These are phyloP conservation scores for Phytopythium helicoides DNA, from an alignment of 352 stramenopile species.

Conservation along the genomic window DNA sequence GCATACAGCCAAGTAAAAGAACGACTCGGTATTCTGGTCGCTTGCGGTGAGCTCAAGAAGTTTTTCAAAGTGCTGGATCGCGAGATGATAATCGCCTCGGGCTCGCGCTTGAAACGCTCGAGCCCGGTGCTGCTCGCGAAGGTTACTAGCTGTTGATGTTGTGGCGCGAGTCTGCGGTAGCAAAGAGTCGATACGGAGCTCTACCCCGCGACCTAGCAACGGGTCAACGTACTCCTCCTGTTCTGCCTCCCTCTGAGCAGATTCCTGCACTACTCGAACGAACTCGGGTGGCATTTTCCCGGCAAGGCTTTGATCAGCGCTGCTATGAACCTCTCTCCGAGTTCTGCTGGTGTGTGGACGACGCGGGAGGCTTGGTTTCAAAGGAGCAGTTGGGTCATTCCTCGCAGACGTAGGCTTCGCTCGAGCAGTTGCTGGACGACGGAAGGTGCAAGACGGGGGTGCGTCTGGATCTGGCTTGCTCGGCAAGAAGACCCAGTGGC, in stretches of 20 bases:
- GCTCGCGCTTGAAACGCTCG: conserved; percentile 44
- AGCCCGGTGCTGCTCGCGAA: conserved; percentile 33
- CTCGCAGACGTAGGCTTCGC: neutral
- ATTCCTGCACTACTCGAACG: conserved; percentile 37
- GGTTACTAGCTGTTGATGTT: conserved; percentile 33
- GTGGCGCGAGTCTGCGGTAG: conserved; percentile 17
- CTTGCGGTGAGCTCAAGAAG: conserved; percentile 12
- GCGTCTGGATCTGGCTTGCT: neutral
- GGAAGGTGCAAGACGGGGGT: neutral
- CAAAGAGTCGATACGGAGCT: conserved; percentile 23
- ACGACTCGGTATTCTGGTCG: conserved; percentile 9
- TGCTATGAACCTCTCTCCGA: neutral
- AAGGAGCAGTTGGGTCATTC: neutral
- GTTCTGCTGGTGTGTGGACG: neutral
- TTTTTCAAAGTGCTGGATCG: conserved; percentile 41
- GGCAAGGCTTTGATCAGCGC: conserved; percentile 3
- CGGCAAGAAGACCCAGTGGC: conserved; percentile 4
- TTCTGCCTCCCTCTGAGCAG: conserved; percentile 27
- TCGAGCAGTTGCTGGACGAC: conserved; percentile 9
- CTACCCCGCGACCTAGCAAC: conserved; percentile 45
- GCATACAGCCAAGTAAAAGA: conserved; percentile 50
- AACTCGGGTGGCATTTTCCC: neutral
- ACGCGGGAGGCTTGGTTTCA: neutral
- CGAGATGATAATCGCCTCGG: conserved; percentile 38
- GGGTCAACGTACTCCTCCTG: conserved; percentile 48